Evolutionary conservation across 2,329 filamentous ascomycete genomes (phyloP).

Genomic region (Gaeumannomyces sp.): DNA sequence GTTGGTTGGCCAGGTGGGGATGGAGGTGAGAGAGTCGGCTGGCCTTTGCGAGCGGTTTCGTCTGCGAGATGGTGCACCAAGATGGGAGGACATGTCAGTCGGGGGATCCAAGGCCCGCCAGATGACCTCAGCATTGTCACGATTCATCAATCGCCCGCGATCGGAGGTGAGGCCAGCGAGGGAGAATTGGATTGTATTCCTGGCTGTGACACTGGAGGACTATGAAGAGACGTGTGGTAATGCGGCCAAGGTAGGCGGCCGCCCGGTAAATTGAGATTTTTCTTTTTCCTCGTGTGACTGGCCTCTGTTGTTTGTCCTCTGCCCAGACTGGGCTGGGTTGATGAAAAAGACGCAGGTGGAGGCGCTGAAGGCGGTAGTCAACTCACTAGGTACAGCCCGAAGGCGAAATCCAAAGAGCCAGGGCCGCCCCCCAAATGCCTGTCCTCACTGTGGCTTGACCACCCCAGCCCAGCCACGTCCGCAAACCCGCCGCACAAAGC

Average conservation of each 20-base stretch:
- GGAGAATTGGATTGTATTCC: neutral
- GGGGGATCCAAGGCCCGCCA: neutral
- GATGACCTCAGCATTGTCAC: neutral
- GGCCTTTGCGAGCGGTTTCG: neutral
- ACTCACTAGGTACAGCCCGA: too few species aligned
- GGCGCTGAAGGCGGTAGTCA: too few species aligned
- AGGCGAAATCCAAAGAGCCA: too few species aligned
- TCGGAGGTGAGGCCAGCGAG: neutral
- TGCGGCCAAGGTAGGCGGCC: neutral
- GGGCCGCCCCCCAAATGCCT: too few species aligned
- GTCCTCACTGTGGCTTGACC: neutral
- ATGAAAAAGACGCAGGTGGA: too few species aligned
- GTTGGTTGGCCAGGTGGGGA: neutral
- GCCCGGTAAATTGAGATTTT: too few species aligned
- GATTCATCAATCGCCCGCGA: neutral
- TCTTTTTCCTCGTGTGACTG: too few species aligned
- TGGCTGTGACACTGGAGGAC: neutral
- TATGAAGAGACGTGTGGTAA: neutral
- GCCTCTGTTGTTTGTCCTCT: too few species aligned
- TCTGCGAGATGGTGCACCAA: too few species aligned
- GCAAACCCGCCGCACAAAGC: neutral
- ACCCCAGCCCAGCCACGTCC: neutral
- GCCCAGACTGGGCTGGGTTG: too few species aligned
- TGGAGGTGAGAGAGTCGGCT: neutral
- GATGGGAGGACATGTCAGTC: too few species aligned